Evolutionary conservation across 257 asterid species (phyloP), one percentile per base, ranked within the genome.

Genomic region (Fraxinus pennsylvanica): DNA sequence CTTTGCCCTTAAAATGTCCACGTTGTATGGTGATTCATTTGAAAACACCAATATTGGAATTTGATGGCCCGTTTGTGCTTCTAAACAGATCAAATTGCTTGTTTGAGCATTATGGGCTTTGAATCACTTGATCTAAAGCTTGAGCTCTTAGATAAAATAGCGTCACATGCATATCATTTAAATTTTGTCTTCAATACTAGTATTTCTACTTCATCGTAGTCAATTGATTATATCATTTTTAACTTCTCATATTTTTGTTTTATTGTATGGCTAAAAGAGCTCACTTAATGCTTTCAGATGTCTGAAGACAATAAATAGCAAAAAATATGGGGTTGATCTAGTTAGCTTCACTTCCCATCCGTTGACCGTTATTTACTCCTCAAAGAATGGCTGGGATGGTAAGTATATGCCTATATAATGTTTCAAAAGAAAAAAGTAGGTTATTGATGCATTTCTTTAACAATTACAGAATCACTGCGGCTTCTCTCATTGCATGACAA

Each of bases 381-480:
- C 98, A 21, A 96, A 92, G 92, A 96, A 96, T 84, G 99, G 99
- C 52, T 96, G 99, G 99, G 99, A 96, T 82, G 98, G 99, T 94
- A 88, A 78, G 96, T 76, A 47, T 76, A 27, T 75, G 19, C 57
- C 43, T 36, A 35, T 47, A 25, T 38, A 1, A 76, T 45, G 74
- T 79, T 81, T 73, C 68, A 22, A 75, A 71, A 65, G 77, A 45
- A 79, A 67, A 63, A 57, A 67, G 67, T 65, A 75, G 73, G 68
- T 76, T 41, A 65, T 74, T 79, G 43, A 76, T 57, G 15, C 33
- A 15, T 52, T 68, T 87, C 59, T 74, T 83, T 77, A 25, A 69
- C 83, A 80, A 80, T 68, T 73, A 81, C 97, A 94, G 99, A 96
- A 90, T 93, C 99, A n/a, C 86, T 96, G 84, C 85, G 97, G 83